Conservation (phyloP, 2,329 filamentous ascomycete species). For the Pseudohalonectria lignicola region DNA sequence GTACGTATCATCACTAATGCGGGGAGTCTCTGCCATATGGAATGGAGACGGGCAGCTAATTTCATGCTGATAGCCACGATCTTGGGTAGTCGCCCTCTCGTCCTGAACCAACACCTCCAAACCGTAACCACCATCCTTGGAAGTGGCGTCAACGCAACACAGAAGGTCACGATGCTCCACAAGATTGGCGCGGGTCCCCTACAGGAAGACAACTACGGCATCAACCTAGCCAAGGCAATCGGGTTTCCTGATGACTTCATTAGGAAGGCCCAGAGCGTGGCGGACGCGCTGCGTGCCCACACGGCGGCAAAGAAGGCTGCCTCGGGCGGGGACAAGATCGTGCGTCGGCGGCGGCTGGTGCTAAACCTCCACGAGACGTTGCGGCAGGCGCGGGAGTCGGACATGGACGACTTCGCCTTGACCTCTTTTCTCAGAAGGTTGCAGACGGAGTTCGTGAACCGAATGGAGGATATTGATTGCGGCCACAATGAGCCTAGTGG, state of each 20-base stretch:
- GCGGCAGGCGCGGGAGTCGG: neutral
- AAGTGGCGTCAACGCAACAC: slow-evolving; percentile 24
- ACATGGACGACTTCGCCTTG: neutral
- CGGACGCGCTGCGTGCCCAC: slow-evolving; percentile 47
- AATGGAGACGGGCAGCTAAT: too few relatives aligned
- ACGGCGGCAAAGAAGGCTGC: neutral
- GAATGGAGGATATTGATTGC: neutral
- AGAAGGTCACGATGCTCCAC: slow-evolving; percentile 78
- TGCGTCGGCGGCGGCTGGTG: neutral
- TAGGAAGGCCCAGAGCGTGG: slow-evolving; percentile 55
- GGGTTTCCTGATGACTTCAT: slow-evolving; percentile 61
- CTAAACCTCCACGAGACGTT: neutral
- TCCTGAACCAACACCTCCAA: slow-evolving; percentile 71
- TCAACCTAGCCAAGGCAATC: slow-evolving; percentile 67
- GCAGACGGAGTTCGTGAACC: slow-evolving; percentile 1
- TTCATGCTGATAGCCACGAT: slow-evolving; percentile 43
- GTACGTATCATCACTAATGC: slow-evolving; percentile 16
- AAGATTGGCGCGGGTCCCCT: slow-evolving; percentile 64
- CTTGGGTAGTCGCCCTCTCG: slow-evolving; percentile 62
- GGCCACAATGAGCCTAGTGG: neutral
- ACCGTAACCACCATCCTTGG: slow-evolving; percentile 45
- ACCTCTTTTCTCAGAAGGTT: neutral
- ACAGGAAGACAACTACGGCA: slow-evolving; percentile 66
- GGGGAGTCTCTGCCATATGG: neutral
- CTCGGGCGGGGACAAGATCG: neutral